These are phyloP conservation scores for Leishmania braziliensis DNA, from an alignment of 208 protist genomes.

Conservation along the genomic window DNA sequence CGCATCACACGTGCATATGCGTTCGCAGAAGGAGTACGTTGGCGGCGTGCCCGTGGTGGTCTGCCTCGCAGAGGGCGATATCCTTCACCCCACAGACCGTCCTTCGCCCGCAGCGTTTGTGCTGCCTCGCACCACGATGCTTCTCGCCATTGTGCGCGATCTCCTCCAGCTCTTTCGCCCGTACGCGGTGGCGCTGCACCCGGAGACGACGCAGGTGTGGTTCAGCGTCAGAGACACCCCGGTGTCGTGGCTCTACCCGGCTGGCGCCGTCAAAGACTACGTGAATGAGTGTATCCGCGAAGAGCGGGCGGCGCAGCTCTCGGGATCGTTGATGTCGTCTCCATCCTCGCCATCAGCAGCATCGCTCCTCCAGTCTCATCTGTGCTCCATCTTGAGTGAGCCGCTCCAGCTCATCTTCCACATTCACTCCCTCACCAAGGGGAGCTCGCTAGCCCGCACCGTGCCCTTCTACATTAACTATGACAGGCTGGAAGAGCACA, in stretches of 20 bases:
- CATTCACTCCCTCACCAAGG: constrained; percentile 41
- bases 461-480: constrained; percentile 45
- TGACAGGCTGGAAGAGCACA: constrained; percentile 43
- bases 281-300: constrained; percentile 37
- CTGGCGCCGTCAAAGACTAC: constrained; percentile 71
- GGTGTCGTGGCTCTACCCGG: constrained; percentile 71
- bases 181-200: constrained; percentile 43
- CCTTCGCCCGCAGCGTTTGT: constrained; percentile 57
- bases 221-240: constrained; percentile 44
- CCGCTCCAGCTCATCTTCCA: constrained; percentile 49
- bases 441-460: constrained; percentile 28
- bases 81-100: constrained; percentile 35
- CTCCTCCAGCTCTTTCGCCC: constrained; percentile 51
- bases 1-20: constrained; percentile 12
- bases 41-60: constrained; percentile 70
- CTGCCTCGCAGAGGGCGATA: constrained; percentile 52
- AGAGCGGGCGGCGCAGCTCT: constrained; percentile 15
- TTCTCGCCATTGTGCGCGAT: constrained; percentile 60
- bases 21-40: constrained; percentile 36
- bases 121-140: constrained; percentile 65
- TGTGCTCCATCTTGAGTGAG: constrained; percentile 24
- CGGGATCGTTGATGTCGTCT: background rate
- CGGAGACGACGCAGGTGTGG: constrained; percentile 57
- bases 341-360: background rate
- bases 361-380: constrained; percentile 19